Evolutionary conservation across 345 rosid species (phyloP), one percentile per base, ranked within the genome.

Genomic region (Eucalyptus fibrosa): DNA sequence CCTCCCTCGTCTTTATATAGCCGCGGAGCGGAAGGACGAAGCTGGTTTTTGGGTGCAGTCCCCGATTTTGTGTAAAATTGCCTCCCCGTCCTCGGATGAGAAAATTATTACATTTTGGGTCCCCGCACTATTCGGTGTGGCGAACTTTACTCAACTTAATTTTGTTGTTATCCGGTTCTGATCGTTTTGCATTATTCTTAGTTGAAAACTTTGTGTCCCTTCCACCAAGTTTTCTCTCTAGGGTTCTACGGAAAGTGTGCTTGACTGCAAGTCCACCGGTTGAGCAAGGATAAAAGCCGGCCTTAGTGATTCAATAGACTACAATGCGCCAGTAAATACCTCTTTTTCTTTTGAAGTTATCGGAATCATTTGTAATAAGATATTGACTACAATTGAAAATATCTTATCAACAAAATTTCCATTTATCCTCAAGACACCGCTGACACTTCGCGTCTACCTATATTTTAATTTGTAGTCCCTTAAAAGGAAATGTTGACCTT

Each of bases 361-460:
- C 2, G 4, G 4, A 51, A 51, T 18, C 1, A 51, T 1, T 51
- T 7, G 23, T 51, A 51, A 51, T 18, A 51, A 51, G 56, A 51
- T 7, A 51, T 51, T 51, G 23, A 51, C 23, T 51, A 51, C 9
- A 51, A 18, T 7, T 51, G 4, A 51, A 51, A 51, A 51, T 7
- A 0, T 51, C 56, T 51, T 7, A 18, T 18, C 23, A 3, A 51
- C 4, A 51, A 51, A 51, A 51, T 51, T 51, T 51, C 56, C 56
- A 51, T 51, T 51, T 18, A 51, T 18, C 9, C 23, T 51, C 9
- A 4, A 10, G 30, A 1, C 30, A 2, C 2, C 30, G 24, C 7
- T 3, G 7, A 10, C 0, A 24, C 0, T 56, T 24, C 4, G 1
- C 2, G 7, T 56, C 0, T 26, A 1, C 62, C 30, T 24, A 56